phyloP scores from a whole-genome alignment of 768 basidiomycete species.

The Tulasnella sp. region DNA sequence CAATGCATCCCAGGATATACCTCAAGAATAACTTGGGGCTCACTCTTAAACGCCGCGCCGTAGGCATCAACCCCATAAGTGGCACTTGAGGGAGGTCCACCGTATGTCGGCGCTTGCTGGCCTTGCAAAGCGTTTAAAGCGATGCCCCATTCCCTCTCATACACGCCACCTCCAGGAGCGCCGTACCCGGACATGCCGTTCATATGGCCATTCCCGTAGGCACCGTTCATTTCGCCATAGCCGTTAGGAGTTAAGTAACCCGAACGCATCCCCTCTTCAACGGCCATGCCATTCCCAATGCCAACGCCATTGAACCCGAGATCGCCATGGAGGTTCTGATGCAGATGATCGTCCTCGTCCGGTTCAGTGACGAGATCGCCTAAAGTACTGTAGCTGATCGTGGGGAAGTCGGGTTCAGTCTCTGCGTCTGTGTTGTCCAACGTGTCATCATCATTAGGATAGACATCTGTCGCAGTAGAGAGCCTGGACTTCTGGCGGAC shows the following conservation, averaged over 20 bases:
- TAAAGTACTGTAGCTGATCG: slow-evolving; percentile 1
- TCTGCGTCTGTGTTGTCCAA: background rate
- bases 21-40: background rate
- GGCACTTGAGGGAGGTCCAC: too few species aligned
- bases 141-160: slow-evolving; percentile 4
- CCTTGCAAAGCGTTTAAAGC: slow-evolving; percentile 1
- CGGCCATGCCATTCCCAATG: background rate
- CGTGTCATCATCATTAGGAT: background rate
- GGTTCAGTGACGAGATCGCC: slow-evolving; percentile 7
- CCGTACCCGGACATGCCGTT: background rate
- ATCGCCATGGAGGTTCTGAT: background rate
- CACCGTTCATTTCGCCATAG: background rate
- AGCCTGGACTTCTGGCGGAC: slow-evolving; percentile 1
- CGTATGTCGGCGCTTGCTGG: background rate
- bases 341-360: background rate
- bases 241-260: background rate
- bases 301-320: background rate
- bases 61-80: too few species aligned
- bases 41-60: background rate
- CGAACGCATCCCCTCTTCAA: background rate
- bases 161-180: background rate
- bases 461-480: background rate
- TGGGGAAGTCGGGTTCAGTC: slow-evolving; percentile 10
- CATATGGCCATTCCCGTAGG: background rate
- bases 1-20: too few species aligned